Evolutionary conservation across 805 yeast species (phyloP).

Genomic region (Candida ponderosae): DNA sequence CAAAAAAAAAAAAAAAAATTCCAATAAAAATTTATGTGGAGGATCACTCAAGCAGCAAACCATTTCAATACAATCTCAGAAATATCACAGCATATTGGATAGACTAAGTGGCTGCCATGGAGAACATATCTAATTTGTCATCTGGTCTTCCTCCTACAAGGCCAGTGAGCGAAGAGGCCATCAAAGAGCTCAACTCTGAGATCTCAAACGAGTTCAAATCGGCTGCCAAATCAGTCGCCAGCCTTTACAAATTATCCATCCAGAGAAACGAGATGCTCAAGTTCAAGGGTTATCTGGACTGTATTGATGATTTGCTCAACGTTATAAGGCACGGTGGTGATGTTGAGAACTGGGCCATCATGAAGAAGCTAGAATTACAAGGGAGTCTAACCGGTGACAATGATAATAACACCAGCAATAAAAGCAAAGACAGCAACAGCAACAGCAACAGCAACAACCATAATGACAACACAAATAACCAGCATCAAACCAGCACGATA

Average conservation of each 20-base stretch:
- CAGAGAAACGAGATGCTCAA: conserved; percentile 36
- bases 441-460: neutral
- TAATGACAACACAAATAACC: neutral
- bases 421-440: neutral
- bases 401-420: neutral
- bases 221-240: conserved; percentile 67
- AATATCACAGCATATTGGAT: too few species aligned
- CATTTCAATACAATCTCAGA: too few species aligned
- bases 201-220: conserved; percentile 57
- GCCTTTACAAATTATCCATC: conserved; percentile 51
- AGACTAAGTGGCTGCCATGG: too few species aligned
- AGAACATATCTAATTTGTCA: conserved; percentile 49
- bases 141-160: conserved; percentile 44
- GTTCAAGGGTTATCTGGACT: conserved; percentile 53
- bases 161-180: conserved; percentile 39
- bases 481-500: too few species aligned
- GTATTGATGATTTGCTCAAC: conserved; percentile 47
- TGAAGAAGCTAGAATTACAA: conserved; percentile 36
- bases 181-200: conserved; percentile 40
- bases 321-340: conserved; percentile 31
- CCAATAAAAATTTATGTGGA: too few species aligned
- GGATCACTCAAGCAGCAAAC: too few species aligned
- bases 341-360: conserved; percentile 44
- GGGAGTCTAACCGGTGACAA: conserved; percentile 7
- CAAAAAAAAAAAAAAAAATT: too few species aligned